Conservation (phyloP, 805 yeast genomes). For the Brettanomyces sp. region DNA sequence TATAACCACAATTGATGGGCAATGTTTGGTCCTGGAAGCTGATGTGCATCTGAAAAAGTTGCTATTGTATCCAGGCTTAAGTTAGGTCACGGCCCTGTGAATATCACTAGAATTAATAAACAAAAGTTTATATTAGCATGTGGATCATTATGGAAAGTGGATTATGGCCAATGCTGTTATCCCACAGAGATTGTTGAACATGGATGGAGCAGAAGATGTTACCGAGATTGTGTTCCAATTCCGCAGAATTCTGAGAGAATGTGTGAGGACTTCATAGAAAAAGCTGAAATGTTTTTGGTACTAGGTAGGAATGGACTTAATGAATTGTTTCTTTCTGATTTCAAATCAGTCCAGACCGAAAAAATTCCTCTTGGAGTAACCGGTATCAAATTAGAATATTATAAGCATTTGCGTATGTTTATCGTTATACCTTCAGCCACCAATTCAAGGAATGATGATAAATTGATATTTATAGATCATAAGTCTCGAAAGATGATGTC, state of each 20-base stretch:
- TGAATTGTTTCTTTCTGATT: too few relatives aligned
- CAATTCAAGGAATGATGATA: constrained; percentile 2
- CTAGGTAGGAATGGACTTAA: too few relatives aligned
- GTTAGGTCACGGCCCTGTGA: constrained; percentile 14
- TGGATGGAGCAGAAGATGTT: too few relatives aligned
- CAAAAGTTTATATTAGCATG: constrained; percentile 11
- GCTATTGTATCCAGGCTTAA: constrained; percentile 1
- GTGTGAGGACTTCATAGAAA: too few relatives aligned
- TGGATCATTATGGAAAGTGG: constrained; percentile 21
- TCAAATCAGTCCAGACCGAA: neutral
- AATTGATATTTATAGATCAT: constrained; percentile 18
- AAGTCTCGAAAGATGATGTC: constrained; percentile 7
- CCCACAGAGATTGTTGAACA: constrained; percentile 9
- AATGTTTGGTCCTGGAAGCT: constrained; percentile 3
- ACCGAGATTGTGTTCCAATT: too few relatives aligned
- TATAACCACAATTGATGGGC: constrained; percentile 19
- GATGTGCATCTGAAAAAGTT: neutral
- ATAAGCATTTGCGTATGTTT: constrained; percentile 14
- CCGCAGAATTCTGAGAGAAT: too few relatives aligned
- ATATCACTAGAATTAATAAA: constrained; percentile 6
- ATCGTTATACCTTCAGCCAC: constrained; percentile 10
- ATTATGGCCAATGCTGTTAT: constrained; percentile 12
- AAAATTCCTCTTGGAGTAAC: constrained; percentile 17
- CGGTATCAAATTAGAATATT: constrained; percentile 20
- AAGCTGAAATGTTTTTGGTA: too few relatives aligned